Base-by-base conservation (phyloP, 1,139 yeast genomes). In the Debaryomyces coudertii region DNA sequence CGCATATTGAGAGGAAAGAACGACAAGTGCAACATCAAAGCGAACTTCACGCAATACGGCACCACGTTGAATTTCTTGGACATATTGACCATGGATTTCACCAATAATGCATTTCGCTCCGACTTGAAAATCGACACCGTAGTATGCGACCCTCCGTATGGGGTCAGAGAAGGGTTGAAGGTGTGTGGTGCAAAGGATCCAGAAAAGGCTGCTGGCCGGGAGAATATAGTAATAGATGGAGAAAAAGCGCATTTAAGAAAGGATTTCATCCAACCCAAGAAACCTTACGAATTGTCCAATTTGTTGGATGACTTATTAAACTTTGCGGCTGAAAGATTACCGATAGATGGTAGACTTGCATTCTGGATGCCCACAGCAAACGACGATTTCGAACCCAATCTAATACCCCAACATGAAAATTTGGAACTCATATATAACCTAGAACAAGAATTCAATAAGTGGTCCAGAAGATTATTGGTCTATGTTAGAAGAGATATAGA, bases 351-450 rank as follows among this genome's bases (percentile, higher is more conserved):
- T 0, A 71, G 98, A 51, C 71, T 93, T 31, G 89, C 95, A 20
- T 92, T 90, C 63, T 93, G 99, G 99, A 89, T 93, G 95, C 99
- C 99, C 0, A 87, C 96, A 0, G 96, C 97, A 2, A 90, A 90
- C 60, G 96, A 89, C 55, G 96, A 89, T 53, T 84, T 82, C 54
- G 83, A 84, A 48, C 73, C 71, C n/a, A 82, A 87, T 29, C 75
- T 80, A 47, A 83, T 92, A 34, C 98, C 98, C 1, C 83, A 83
- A 55, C 97, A 93, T 64, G 76, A 80, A 48, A 81, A 79, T 41
- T 66, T 93, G 48, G 87, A 87, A 59, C 71, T 90, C 51, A 66
- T 85, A 38, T 84, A 88, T 55, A 83, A 85, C 51, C 75, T 95
- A 52, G 92, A 87, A 34, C 99, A 93, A 62, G 90, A 83, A 53